These are phyloP conservation scores for Polyplosphaeria fusca DNA, from an alignment of 495 filamentous ascomycete genomes.

Conservation along the genomic window DNA sequence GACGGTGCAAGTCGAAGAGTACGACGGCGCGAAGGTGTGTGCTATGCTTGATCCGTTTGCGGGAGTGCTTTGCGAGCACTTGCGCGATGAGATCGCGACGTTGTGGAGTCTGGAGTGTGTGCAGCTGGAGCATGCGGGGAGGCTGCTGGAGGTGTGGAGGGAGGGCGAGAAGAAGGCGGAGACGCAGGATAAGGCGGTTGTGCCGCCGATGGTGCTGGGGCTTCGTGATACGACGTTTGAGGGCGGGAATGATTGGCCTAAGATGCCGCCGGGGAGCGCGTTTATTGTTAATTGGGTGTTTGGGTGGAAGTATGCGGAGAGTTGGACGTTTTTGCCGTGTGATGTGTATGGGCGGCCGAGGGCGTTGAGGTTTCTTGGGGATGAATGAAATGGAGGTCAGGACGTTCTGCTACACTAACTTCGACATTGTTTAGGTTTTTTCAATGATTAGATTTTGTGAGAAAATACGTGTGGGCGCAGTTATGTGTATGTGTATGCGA, in stretches of 20 bases:
- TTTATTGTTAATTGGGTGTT: slow-evolving; percentile 14
- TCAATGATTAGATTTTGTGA: too few relatives aligned
- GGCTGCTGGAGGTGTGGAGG: slow-evolving; percentile 1
- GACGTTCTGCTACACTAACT: too few relatives aligned
- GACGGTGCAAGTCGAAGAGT: background rate
- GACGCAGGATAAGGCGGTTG: slow-evolving; percentile 8
- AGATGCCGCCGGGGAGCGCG: slow-evolving; percentile 4
- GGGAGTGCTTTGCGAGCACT: slow-evolving; percentile 3
- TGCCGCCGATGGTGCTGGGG: slow-evolving; percentile 19
- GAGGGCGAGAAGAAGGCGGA: slow-evolving; percentile 2
- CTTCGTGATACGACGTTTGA: slow-evolving; percentile 20
- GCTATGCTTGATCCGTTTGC: slow-evolving; percentile 10
- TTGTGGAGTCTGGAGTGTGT: slow-evolving; percentile 3
- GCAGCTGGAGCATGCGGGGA: too few relatives aligned
- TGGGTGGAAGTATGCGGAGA: background rate
- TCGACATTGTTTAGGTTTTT: too few relatives aligned
- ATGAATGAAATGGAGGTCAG: too few relatives aligned
- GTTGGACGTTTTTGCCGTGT: slow-evolving; percentile 25
- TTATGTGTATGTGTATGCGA: too few relatives aligned
- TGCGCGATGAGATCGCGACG: slow-evolving; percentile 8
- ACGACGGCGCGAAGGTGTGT: background rate
- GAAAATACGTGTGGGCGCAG: too few relatives aligned
- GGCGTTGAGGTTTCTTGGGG: slow-evolving; percentile 3
- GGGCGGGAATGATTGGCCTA: slow-evolving; percentile 24
- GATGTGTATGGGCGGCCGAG: slow-evolving; percentile 16